phyloP scores from a whole-genome alignment of 768 basidiomycete species.

The Lactarius sp. region DNA sequence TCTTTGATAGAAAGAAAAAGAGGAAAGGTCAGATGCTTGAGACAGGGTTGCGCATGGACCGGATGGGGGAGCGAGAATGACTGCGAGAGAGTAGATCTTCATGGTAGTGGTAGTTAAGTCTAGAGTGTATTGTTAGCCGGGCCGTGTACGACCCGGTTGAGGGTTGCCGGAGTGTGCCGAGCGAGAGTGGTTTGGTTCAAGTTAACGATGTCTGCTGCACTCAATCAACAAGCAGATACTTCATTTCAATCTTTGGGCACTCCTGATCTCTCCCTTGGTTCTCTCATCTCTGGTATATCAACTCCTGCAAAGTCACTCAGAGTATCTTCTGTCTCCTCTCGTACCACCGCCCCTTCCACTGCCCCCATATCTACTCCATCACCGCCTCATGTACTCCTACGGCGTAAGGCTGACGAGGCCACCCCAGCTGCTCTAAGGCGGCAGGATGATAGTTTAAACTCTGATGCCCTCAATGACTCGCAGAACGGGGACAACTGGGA shows the following conservation, averaged over 20 bases:
- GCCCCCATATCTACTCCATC: slow-evolving; percentile 27
- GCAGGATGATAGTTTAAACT: slow-evolving; percentile 18
- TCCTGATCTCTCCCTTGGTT: slow-evolving; percentile 28
- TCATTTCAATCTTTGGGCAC: slow-evolving; percentile 22
- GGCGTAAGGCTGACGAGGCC: slow-evolving; percentile 19
- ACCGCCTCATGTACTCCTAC: slow-evolving; percentile 21
- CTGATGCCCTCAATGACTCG: slow-evolving; percentile 21
- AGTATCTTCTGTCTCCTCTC: slow-evolving; percentile 23
- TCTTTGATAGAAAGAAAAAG: slow-evolving; percentile 91
- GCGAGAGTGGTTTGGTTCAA: background rate
- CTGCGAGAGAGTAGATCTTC: slow-evolving; percentile 83
- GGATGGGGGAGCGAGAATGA: slow-evolving; percentile 63
- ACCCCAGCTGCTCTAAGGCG: slow-evolving; percentile 21
- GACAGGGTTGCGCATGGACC: slow-evolving; percentile 60
- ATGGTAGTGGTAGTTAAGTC: slow-evolving; percentile 44
- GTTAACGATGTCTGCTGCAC: slow-evolving; percentile 21
- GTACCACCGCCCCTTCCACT: slow-evolving; percentile 27
- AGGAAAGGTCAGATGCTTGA: slow-evolving; percentile 73
- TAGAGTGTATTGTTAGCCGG: background rate
- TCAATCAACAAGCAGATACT: slow-evolving; percentile 15
- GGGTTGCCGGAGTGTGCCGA: background rate
- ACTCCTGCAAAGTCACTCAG: slow-evolving; percentile 27
- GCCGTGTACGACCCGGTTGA: background rate
- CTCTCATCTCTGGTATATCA: slow-evolving; percentile 23
- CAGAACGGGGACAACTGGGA: slow-evolving; percentile 38